Percentiles rank a stretch among this genome's conserved stretches.
These are phyloP conservation scores for Lactarius evosmus DNA, from an alignment of 768 basidiomycete genomes.

Conservation along the genomic window DNA sequence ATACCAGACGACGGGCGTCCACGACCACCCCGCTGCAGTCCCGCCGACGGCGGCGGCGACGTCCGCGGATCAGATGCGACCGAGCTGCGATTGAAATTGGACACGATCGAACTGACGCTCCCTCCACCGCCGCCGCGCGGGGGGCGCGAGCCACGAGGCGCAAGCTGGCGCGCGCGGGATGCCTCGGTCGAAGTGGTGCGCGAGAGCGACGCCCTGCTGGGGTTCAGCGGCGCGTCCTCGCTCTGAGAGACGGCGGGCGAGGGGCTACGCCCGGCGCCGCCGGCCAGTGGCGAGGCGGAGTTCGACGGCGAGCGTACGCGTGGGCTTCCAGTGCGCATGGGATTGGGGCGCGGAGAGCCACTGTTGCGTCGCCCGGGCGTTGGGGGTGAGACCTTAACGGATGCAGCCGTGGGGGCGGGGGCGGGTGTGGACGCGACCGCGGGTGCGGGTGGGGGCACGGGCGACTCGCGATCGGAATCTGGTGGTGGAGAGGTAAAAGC, in stretches of 20 bases:
- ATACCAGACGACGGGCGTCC: constrained; percentile 26
- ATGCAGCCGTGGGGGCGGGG: constrained; percentile 34
- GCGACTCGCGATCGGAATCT: constrained; percentile 28
- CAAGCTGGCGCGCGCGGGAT: constrained; percentile 16
- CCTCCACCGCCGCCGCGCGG: constrained; percentile 21
- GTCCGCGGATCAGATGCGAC: constrained; percentile 13
- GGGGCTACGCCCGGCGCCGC: constrained; percentile 11
- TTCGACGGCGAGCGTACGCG: constrained; percentile 29
- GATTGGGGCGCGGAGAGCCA: constrained; percentile 36
- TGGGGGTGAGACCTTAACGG: constrained; percentile 42
- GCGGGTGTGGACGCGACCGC: constrained; percentile 17
- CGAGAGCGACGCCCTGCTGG: constrained; percentile 21
- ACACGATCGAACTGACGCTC: constrained; percentile 16
- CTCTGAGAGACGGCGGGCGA: constrained; percentile 19
- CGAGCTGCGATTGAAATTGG: constrained; percentile 25
- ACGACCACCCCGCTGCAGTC: constrained; percentile 20
- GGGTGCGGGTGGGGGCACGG: not conserved
- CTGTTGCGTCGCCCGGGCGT: constrained; percentile 54
- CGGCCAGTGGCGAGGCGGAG: constrained; percentile 12
- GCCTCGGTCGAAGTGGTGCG: constrained; percentile 20
- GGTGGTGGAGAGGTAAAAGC: constrained; percentile 28
- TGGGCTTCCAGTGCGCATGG: constrained; percentile 36
- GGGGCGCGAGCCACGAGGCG: constrained; percentile 24
- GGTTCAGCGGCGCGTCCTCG: constrained; percentile 21
- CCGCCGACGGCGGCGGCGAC: constrained; percentile 21